Conservation (phyloP, 768 basidiomycete genomes). For the Leccinum variicolor region DNA sequence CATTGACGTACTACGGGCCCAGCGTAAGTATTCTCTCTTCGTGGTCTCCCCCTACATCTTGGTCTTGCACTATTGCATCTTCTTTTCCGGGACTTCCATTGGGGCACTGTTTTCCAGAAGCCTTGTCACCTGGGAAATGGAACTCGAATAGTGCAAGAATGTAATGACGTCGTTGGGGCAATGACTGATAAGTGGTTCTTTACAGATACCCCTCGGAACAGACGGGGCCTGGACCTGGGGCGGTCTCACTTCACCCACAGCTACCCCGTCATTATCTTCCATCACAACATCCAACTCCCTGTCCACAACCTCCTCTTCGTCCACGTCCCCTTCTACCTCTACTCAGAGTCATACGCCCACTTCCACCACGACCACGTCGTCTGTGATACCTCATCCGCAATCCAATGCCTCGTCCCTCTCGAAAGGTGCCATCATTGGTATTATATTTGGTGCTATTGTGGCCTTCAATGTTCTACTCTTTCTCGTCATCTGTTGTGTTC, state of each 20-base stretch:
- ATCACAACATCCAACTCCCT: constrained; percentile 23
- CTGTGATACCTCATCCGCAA: constrained; percentile 22
- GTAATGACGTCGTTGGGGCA: constrained; percentile 6
- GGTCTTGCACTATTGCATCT: not conserved
- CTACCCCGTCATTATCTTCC: constrained; percentile 29
- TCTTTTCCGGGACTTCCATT: not conserved
- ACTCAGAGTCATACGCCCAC: constrained; percentile 23
- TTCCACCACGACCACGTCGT: constrained; percentile 23
- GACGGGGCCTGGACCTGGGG: constrained; percentile 66
- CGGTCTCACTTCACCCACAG: constrained; percentile 64
- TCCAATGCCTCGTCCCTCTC: constrained; percentile 29
- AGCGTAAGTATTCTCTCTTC: constrained; percentile 51
- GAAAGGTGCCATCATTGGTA: constrained; percentile 31
- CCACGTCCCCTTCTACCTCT: constrained; percentile 26
- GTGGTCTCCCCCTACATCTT: not conserved
- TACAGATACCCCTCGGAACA: constrained; percentile 70
- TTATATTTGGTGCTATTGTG: constrained; percentile 49
- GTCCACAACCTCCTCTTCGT: constrained; percentile 26
- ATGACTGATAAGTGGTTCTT: constrained; percentile 11
- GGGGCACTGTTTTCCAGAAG: not conserved
- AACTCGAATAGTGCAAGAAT: not conserved
- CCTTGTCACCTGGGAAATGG: not conserved
- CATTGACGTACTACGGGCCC: constrained; percentile 80
- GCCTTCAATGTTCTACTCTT: constrained; percentile 58
- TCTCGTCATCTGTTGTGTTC: constrained; percentile 33